Base-by-base conservation (phyloP, 1,284 basidiomycete species). In the Salmacisia buchloeana region DNA sequence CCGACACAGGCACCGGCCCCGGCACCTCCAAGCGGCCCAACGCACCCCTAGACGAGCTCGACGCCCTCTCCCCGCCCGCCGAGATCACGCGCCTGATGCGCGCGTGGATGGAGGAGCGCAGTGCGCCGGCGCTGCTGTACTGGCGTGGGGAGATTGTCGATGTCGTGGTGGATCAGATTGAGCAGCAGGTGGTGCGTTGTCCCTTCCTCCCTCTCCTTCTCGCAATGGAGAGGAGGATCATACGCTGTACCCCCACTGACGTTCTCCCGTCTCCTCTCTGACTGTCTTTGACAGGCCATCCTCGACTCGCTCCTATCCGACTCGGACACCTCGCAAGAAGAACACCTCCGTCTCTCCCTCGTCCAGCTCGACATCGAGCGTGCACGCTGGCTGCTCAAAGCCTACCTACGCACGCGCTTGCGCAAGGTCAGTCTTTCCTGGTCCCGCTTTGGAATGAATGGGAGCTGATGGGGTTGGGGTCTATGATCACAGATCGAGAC, bases 321-420 rank as follows among this genome's bases (percentile, higher is more conserved):
- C 25, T 43, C 31, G 2, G 45, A 38, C 1, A 49, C 56, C 0
- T 60, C 41, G 5, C 77, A 78, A 15, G 77, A 79, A 46, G 77
- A 79, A 45, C 72, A 73, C 43, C 56, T 79, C 29, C 70, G 77
- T 0, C 66, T 79, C 25, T 71, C 68, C 45, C 59, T 78, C n/a
- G 77, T 79, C 18, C 70, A 72, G 59, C 68, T 79, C 12, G 77
- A 79, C 68, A 61, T 77, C 27, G 77, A 79, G 57, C 59, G 77
- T 4, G 65, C 68, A 25, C 70, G 70, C 18, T 79, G 76, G 76
- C 63, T 79, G 18, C 46, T 79, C 15, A 69, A 71, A 31, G 66
- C 69, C 38, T 72, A 73, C 34, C 56, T 78, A 23, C 63, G 77
- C 3, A 45, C 63, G 1, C 62, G 77, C 5, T 60, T 78, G 27